phyloP scores from a whole-genome alignment of 345 rosid species.

The Laguncularia racemosa region DNA sequence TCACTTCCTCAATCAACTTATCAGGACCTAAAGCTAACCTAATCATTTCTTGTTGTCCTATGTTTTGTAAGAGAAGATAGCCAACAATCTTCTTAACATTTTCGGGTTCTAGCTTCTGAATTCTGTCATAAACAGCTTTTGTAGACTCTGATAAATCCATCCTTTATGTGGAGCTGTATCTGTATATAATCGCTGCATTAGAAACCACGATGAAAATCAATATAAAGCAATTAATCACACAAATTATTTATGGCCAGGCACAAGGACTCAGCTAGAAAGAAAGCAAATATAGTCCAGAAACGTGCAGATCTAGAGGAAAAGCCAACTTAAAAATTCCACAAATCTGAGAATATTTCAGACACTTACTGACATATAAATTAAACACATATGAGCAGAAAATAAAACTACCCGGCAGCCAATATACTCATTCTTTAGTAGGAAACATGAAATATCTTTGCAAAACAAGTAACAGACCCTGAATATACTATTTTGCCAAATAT shows the following conservation, averaged over 20 bases:
- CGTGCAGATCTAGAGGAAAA: no score
- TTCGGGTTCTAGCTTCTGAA: conserved; percentile 48
- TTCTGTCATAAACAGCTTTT: conserved; percentile 30
- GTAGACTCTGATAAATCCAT: conserved; percentile 48
- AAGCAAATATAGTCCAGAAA: no score
- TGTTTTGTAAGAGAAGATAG: conserved; percentile 34
- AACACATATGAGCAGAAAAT: no score
- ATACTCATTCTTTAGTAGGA: no score
- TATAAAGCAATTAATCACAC: background rate
- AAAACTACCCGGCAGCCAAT: no score
- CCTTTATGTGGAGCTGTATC: conserved; percentile 5
- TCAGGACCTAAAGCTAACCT: conserved; percentile 38
- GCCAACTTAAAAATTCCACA: no score
- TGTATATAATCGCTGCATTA: conserved; percentile 14
- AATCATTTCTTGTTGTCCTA: conserved; percentile 37
- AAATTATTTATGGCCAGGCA: background rate
- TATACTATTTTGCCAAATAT: no score
- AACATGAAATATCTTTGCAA: no score
- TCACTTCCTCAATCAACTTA: conserved; percentile 31
- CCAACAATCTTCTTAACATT: conserved; percentile 44
- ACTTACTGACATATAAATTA: no score
- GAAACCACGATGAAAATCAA: background rate
- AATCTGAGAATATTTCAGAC: no score
- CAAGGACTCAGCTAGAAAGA: no score
- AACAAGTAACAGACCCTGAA: no score